Evolutionary conservation across 2,329 filamentous ascomycete species (phyloP), one percentile per base, ranked within the genome.

Genomic region (Pseudomassariella vexata): DNA sequence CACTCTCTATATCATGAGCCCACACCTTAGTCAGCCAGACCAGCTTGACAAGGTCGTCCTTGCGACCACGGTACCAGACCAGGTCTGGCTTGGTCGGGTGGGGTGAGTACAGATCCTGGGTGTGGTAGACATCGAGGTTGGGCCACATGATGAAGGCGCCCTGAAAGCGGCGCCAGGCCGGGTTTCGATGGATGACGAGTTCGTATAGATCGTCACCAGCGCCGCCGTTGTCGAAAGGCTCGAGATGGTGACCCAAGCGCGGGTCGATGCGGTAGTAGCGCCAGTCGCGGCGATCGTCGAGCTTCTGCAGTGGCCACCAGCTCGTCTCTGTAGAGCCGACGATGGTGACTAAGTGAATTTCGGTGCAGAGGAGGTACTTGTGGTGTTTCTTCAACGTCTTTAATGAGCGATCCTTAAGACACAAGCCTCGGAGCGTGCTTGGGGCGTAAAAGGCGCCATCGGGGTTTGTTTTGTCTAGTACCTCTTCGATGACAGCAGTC

Each of bases 1-100:
- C 34, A 14, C 28, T 30, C 28, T 35, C 34, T 18, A 35, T 28
- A 12, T 35, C 28, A 9, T 15, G 12, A 4, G 34, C 34, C 18
- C 24, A 19, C 3, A 35, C 23, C 23, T 35, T 21, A 12, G 28
- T 25, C 22, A 35, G 18, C 34, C 34, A 35, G 16, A 25, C 10
- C 3, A 35, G 28, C 28, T 35, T 35, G 34, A 35, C 12, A 17
- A 31, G 8, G 18, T 35, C 34, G 23, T 35, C 28, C 4, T 24
- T 24, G 3, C 34, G 21, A 9, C 28, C 34, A 6, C 28, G 34
- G 23, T 35, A 28, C 6, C 23, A 24, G 7, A 30, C 20, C n/a
- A 35, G 19, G n/a, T 18, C 28, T 9, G 28, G 23, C 22, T 31
- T 28, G 21, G 28, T 27, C 12, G 34, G 27, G 24, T 35, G 34